phyloP scores from a whole-genome alignment of 768 basidiomycete species.

The Lactarius akahatsu region DNA sequence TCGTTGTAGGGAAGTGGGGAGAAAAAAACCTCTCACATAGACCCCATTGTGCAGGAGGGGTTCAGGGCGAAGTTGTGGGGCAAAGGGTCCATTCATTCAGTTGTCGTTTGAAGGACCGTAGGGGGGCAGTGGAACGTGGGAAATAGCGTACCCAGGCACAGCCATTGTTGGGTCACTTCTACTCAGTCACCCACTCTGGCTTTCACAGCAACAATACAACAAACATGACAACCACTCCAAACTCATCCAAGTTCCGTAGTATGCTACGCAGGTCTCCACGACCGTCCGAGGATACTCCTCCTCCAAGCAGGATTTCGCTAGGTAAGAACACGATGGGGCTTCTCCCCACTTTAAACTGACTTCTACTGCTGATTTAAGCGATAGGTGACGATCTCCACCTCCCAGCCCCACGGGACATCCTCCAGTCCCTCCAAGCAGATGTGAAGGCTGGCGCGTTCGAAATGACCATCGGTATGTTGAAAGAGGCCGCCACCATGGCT shows the following conservation, averaged over 20 bases:
- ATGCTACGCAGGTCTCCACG: slow-evolving; percentile 13
- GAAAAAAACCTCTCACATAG: no score
- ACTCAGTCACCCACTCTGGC: neutral
- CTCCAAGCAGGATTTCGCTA: neutral
- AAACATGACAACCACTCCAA: slow-evolving; percentile 6
- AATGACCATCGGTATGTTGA: slow-evolving; percentile 11
- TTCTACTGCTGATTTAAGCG: neutral
- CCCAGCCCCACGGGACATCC: neutral
- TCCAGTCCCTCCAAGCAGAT: neutral
- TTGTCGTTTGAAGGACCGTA: no score
- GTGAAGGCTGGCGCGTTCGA: slow-evolving; percentile 1
- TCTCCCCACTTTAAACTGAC: neutral
- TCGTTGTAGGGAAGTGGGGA: no score
- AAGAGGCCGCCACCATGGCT: slow-evolving; percentile 14
- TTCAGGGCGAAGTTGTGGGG: no score
- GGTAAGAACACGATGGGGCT: neutral
- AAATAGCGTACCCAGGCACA: no score
- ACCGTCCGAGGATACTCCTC: neutral
- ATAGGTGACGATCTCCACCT: neutral
- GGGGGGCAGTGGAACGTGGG: no score
- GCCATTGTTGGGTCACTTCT: no score
- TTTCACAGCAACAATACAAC: neutral
- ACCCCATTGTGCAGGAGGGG: no score
- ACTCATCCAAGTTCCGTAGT: slow-evolving; percentile 1
- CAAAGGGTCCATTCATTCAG: no score